Percentiles rank a stretch among this genome's conserved stretches.
These are phyloP conservation scores for Fusarium heterosporum DNA, from an alignment of 2,329 filamentous ascomycete genomes.

Conservation along the genomic window DNA sequence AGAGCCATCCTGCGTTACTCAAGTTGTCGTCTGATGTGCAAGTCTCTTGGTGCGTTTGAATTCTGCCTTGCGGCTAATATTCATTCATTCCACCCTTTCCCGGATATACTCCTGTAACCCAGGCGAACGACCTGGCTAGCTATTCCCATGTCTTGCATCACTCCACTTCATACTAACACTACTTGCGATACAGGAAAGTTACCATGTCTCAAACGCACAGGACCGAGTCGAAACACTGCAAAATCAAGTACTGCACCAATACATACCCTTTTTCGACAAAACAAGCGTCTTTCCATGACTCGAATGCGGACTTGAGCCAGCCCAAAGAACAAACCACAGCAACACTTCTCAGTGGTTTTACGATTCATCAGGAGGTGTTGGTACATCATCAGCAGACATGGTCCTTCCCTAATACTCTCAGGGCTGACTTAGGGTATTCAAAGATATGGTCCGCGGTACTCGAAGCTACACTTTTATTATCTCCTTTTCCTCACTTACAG, in stretches of 20 bases:
- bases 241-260: background rate
- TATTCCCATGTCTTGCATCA: background rate
- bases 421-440: background rate
- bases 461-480: background rate
- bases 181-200: background rate
- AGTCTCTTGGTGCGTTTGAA: background rate
- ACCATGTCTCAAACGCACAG: background rate
- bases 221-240: background rate
- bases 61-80: background rate
- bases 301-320: too few species aligned
- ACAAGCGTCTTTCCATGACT: too few species aligned
- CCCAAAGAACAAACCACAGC: too few species aligned
- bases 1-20: too few species aligned
- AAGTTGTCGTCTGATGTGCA: too few species aligned
- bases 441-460: background rate
- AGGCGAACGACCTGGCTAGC: background rate
- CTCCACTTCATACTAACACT: background rate
- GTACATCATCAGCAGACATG: background rate
- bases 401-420: background rate
- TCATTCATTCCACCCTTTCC: background rate
- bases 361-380: too few species aligned
- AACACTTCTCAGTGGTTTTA: too few species aligned
- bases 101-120: background rate
- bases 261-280: background rate
- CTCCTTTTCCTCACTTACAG: background rate